Percentiles rank a stretch among this genome's conserved stretches.
Evolutionary conservation across 306 rosid genomes (phyloP).

Genomic region (Alnus glutinosa): DNA sequence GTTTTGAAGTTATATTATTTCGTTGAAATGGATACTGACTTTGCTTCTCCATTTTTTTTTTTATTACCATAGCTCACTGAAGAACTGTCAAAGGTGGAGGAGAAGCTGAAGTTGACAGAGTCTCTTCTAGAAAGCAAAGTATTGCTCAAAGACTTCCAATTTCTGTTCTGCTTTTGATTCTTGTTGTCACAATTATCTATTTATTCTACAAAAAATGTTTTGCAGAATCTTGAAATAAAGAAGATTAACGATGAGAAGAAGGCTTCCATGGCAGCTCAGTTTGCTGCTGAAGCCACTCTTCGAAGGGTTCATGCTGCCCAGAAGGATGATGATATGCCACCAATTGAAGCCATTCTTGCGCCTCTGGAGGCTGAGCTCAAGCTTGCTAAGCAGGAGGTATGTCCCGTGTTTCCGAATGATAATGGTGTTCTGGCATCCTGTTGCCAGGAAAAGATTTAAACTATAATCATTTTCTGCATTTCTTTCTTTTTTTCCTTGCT

Average conservation of each 20-base stretch:
- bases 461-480: too few species aligned
- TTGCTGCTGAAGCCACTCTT: slow-evolving; percentile 98
- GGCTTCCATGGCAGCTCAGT: slow-evolving; percentile 99
- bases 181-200: slow-evolving; percentile 11
- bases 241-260: slow-evolving; percentile 99
- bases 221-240: slow-evolving; percentile 98
- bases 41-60: slow-evolving; percentile 23
- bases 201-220: slow-evolving; percentile 31
- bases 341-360: slow-evolving; percentile 98
- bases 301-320: slow-evolving; percentile 99
- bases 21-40: slow-evolving; percentile 34
- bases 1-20: not conserved
- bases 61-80: slow-evolving; percentile 71
- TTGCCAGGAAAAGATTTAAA: not conserved
- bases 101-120: slow-evolving; percentile 89
- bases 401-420: slow-evolving; percentile 16
- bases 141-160: slow-evolving; percentile 34
- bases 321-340: slow-evolving; percentile 99
- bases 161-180: slow-evolving; percentile 18
- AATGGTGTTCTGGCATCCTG: slow-evolving; percentile 1
- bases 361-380: slow-evolving; percentile 99
- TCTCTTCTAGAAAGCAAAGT: slow-evolving; percentile 97
- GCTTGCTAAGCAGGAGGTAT: slow-evolving; percentile 97
- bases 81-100: slow-evolving; percentile 83
- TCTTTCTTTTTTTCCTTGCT: not conserved